Evolutionary conservation across 1,284 basidiomycete genomes (phyloP).

Genomic region (Thecaphora thlaspeos): DNA sequence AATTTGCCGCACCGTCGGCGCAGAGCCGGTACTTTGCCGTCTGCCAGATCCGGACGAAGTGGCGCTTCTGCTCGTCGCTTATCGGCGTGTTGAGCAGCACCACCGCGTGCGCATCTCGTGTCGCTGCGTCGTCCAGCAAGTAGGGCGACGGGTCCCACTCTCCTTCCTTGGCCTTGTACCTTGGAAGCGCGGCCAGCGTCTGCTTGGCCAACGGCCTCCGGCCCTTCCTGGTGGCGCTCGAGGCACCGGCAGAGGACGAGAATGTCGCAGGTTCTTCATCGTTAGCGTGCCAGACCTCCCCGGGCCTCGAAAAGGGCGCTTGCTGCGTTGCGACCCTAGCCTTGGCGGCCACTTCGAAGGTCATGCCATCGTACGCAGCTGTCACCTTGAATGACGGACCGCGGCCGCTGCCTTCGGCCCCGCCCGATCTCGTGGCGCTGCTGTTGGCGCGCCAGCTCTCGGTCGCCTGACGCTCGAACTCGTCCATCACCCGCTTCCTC

Average conservation of each 20-base stretch:
- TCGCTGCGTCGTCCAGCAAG: neutral
- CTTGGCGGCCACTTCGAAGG: constrained; percentile 19
- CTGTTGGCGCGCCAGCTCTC: constrained; percentile 36
- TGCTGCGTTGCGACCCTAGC: neutral
- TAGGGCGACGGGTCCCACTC: constrained; percentile 4
- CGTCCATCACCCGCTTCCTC: constrained; percentile 31
- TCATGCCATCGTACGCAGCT: constrained; percentile 30
- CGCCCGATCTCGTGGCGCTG: no score
- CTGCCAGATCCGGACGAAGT: constrained; percentile 34
- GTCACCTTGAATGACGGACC: constrained; percentile 10
- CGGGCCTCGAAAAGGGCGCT: neutral
- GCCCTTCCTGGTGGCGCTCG: neutral
- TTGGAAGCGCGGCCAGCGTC: no score
- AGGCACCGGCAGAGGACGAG: no score
- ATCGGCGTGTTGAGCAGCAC: constrained; percentile 45
- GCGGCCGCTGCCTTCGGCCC: no score
- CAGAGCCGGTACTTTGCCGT: constrained; percentile 62
- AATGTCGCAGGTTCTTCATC: no score
- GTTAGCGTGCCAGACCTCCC: neutral
- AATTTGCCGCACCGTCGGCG: constrained; percentile 92
- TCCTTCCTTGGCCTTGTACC: neutral
- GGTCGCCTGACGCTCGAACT: constrained; percentile 44
- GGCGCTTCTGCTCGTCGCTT: constrained; percentile 16
- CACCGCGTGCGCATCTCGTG: constrained; percentile 23
- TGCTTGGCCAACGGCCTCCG: neutral